Percentiles rank a stretch among this genome's conserved stretches.
Evolutionary conservation across 129 eudicot genomes (phyloP).

Genomic region (Arctium lappa): DNA sequence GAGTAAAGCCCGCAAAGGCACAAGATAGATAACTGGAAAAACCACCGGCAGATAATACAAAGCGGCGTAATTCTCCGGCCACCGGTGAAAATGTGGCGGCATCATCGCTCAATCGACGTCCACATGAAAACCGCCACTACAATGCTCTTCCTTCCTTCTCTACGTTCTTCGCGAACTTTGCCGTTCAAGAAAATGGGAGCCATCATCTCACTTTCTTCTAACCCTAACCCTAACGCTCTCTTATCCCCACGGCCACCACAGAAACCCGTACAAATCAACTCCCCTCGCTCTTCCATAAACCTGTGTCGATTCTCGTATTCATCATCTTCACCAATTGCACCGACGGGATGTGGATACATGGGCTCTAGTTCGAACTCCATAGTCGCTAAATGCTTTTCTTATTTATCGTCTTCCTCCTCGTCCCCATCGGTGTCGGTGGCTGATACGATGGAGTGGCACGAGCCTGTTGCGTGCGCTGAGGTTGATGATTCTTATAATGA

Average conservation of each 20-base stretch:
- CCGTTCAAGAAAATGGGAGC: conserved; percentile 15
- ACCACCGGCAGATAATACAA: background rate
- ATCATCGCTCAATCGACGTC: conserved; percentile 6
- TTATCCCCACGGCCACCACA: conserved; percentile 18
- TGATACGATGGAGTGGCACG: conserved; percentile 45
- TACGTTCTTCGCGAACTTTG: conserved; percentile 1
- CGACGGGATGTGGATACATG: background rate
- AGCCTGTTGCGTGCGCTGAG: conserved; percentile 29
- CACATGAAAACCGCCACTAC: conserved; percentile 21
- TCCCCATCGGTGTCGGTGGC: conserved; percentile 31
- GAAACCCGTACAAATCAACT: background rate
- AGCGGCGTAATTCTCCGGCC: conserved; percentile 10
- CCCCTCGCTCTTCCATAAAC: conserved; percentile 12
- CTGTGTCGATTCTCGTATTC: conserved; percentile 9
- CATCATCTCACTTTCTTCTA: conserved; percentile 32
- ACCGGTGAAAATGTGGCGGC: conserved; percentile 28
- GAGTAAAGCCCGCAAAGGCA: background rate
- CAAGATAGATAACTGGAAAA: background rate
- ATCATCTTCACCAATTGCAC: conserved; percentile 6
- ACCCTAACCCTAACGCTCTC: conserved; percentile 33
- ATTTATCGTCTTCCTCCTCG: conserved; percentile 14
- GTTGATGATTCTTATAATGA: conserved; percentile 23
- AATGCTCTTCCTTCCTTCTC: conserved; percentile 14
- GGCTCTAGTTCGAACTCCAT: conserved; percentile 23
- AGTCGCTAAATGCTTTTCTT: conserved; percentile 38